Evolutionary conservation across 352 stramenopile species (phyloP).

Genomic region (Phytophthora capsici): DNA sequence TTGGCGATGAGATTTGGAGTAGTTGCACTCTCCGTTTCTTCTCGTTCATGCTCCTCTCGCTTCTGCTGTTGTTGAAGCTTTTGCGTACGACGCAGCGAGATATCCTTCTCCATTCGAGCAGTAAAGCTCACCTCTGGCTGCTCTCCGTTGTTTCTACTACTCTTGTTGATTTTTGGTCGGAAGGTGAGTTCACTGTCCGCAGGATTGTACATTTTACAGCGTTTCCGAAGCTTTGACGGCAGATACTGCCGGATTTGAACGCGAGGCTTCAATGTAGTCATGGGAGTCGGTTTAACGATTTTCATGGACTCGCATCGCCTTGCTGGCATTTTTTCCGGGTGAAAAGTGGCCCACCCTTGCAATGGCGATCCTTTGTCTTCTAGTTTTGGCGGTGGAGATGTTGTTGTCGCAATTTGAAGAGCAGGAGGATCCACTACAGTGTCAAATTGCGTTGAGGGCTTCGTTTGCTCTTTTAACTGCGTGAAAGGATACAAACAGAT

Average conservation of each 20-base stretch:
- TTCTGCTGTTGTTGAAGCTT: constrained; percentile 27
- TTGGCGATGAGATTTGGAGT: constrained; percentile 43
- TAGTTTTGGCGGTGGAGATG: constrained; percentile 1
- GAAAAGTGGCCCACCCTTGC: constrained; percentile 57
- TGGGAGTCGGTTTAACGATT: background rate
- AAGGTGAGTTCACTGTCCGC: constrained; percentile 54
- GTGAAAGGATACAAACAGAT: background rate
- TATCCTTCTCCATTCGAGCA: constrained; percentile 55
- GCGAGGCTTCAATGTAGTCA: constrained; percentile 13
- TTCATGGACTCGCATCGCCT: constrained; percentile 14
- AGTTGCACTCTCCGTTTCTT: constrained; percentile 16
- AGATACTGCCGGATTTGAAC: constrained; percentile 28
- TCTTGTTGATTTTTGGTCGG: constrained; percentile 60
- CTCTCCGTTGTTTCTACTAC: constrained; percentile 4
- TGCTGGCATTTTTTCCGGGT: constrained; percentile 56
- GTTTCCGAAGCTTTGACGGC: constrained; percentile 15
- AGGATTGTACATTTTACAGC: constrained; percentile 27
- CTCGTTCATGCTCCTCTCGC: constrained; percentile 29
- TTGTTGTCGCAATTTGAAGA: constrained; percentile 6
- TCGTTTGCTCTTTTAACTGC: constrained; percentile 21
- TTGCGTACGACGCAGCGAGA: constrained; percentile 36
- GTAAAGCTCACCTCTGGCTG: constrained; percentile 26
- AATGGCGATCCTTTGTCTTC: constrained; percentile 18
- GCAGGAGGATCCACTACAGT: background rate
- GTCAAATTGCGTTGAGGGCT: background rate